Conservation (phyloP, 2,329 filamentous ascomycete species). For the Pestalotiopsis sp. region DNA sequence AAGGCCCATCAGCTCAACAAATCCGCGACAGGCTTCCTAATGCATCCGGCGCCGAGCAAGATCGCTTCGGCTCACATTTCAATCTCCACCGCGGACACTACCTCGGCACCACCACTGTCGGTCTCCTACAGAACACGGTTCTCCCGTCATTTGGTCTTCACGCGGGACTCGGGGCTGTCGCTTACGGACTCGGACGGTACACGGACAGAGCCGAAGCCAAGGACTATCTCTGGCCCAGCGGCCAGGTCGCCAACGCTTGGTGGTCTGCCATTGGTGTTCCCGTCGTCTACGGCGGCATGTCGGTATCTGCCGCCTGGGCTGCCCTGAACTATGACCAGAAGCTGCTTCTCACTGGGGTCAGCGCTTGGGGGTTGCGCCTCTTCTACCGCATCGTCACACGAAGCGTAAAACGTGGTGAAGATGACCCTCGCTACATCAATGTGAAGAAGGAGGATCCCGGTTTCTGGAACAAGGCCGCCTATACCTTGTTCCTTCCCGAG, state of each 20-base stretch:
- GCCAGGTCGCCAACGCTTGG: constrained; percentile 60
- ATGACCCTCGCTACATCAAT: constrained; percentile 57
- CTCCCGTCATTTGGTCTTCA: constrained; percentile 58
- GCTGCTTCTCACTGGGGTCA: constrained; percentile 57
- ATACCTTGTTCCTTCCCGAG: constrained; percentile 58
- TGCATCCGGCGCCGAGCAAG: constrained; percentile 21
- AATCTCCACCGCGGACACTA: constrained; percentile 10
- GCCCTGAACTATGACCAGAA: constrained; percentile 56
- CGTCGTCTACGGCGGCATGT: constrained; percentile 46
- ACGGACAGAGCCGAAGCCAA: constrained; percentile 59
- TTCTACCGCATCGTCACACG: constrained; percentile 56
- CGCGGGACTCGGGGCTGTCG: constrained; percentile 51
- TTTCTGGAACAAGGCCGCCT: constrained; percentile 60
- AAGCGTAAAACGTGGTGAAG: constrained; percentile 51
- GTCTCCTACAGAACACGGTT: constrained; percentile 55
- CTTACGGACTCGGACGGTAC: constrained; percentile 52
- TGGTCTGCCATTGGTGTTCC: constrained; percentile 58
- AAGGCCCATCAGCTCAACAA: constrained; percentile 16
- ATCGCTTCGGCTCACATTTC: constrained; percentile 27
- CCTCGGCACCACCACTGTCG: constrained; percentile 37
- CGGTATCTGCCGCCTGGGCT: constrained; percentile 46
- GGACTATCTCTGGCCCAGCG: constrained; percentile 60
- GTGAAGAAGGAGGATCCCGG: constrained; percentile 49
- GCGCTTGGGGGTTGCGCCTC: constrained; percentile 58
- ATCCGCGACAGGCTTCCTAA: constrained; percentile 21